Percentiles rank a stretch among this genome's conserved stretches.
Conservation (phyloP, 1,284 basidiomycete species). For the Rhizoctonia solani region DNA sequence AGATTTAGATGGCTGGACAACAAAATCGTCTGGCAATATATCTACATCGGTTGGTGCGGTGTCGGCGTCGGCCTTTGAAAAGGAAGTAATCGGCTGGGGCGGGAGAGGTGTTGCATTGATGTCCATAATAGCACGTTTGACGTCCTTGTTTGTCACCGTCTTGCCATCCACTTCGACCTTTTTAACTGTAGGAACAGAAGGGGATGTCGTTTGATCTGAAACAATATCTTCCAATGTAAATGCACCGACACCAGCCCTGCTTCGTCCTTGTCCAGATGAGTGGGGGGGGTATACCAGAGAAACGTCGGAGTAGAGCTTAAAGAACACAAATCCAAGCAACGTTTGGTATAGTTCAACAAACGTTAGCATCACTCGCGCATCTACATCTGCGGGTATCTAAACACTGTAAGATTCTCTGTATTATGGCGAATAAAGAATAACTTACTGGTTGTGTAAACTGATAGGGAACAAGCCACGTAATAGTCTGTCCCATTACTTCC, state of each 20-base stretch:
- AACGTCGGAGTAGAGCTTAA: slow-evolving; percentile 95
- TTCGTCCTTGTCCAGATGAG: slow-evolving; percentile 82
- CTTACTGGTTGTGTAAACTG: slow-evolving; percentile 94
- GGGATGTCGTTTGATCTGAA: slow-evolving; percentile 44
- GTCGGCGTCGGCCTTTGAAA: slow-evolving; percentile 34
- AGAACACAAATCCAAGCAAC: slow-evolving; percentile 92
- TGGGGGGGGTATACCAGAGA: slow-evolving; percentile 95
- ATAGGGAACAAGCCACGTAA: slow-evolving; percentile 98
- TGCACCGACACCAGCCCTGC: slow-evolving; percentile 89
- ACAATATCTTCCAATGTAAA: slow-evolving; percentile 75
- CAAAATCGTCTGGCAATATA: slow-evolving; percentile 62
- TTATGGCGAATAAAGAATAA: slow-evolving; percentile 19
- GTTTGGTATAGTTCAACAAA: slow-evolving; percentile 99
- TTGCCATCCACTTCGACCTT: slow-evolving; percentile 59
- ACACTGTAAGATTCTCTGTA: not conserved
- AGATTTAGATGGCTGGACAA: slow-evolving; percentile 65
- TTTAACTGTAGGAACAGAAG: slow-evolving; percentile 48
- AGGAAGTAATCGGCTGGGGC: slow-evolving; percentile 45
- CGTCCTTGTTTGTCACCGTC: slow-evolving; percentile 54
- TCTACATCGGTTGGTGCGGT: slow-evolving; percentile 45
- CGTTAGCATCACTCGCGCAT: slow-evolving; percentile 97
- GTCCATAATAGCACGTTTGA: slow-evolving; percentile 60
- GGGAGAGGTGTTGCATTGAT: slow-evolving; percentile 46
- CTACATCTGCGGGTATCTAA: slow-evolving; percentile 92
- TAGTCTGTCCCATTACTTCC: slow-evolving; percentile 87